These are phyloP conservation scores for Candida quercuum DNA, from an alignment of 805 yeast species.

Conservation along the genomic window DNA sequence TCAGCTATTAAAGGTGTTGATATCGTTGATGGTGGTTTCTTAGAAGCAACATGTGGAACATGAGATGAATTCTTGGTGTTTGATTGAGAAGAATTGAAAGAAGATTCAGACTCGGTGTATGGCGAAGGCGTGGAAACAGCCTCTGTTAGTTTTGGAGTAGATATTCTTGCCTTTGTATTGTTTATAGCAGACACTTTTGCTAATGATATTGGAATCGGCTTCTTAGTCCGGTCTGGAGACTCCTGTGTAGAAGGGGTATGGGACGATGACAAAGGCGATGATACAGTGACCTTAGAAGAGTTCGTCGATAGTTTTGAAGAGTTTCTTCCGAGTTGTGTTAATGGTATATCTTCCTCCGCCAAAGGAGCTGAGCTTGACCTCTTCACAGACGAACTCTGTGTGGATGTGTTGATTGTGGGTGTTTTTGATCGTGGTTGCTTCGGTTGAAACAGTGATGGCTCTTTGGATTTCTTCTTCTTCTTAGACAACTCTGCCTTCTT, in stretches of 20 bases:
- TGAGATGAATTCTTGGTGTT: neutral
- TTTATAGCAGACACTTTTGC: neutral
- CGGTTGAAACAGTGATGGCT: constrained; percentile 22
- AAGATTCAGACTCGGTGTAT: neutral
- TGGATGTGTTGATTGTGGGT: constrained; percentile 12
- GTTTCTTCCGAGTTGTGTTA: neutral
- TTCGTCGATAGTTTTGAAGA: neutral
- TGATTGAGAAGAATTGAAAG: neutral
- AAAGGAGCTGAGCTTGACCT: neutral
- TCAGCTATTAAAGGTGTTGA: constrained; percentile 13
- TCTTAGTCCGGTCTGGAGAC: neutral
- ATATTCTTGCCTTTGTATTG: neutral
- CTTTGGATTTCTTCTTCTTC: constrained; percentile 12
- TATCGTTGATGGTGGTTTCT: constrained; percentile 16
- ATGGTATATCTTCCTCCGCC: neutral
- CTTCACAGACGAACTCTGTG: too few species aligned
- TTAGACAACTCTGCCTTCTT: constrained; percentile 2
- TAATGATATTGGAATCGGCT: neutral
- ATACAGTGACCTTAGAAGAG: neutral
- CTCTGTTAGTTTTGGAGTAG: neutral
- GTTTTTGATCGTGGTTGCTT: constrained; percentile 16
- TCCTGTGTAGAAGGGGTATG: neutral
- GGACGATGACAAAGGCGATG: neutral
- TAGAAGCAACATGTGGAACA: constrained; percentile 9
- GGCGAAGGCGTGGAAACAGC: neutral